Evolutionary conservation across 352 stramenopile genomes (phyloP), one percentile per base, ranked within the genome.

Genomic region (Thraustotheca clavata): DNA sequence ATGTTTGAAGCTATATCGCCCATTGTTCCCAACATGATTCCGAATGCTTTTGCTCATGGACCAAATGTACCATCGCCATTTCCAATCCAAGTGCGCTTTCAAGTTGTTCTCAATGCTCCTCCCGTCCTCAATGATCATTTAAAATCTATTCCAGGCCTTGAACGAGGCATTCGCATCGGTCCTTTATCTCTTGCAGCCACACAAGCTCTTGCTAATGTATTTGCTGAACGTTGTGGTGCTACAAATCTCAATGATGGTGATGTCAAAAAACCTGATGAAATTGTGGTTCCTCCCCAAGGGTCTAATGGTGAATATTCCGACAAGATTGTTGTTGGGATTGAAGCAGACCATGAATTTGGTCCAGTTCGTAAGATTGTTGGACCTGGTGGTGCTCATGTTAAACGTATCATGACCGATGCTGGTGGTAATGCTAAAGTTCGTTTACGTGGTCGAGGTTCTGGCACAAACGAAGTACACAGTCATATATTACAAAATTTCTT

Each of bases 331-430:
- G 83, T 95, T 18, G 86, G 83, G 0, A 93, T 95, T n/a, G 86
- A 95, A 35, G 83, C 87, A 14, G 86, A 95, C 47, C 86, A 68
- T 52, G 86, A 93, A 29, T 95, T 95, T 69, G 78, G 80, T 9
- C 83, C 92, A 33, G 91, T 83, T 22, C 82, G 83, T 0, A 81
- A 83, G 29, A 90, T 95, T 55, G 91, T 95, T 50, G 86, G 86
- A 4, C 83, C 80, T 18, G 75, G 72, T 0, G 86, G 83, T 4
- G 84, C 80, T 4, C 79, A 95, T 55, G 90, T 95, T 79, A 93
- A 95, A 68, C 86, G 86, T 16, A 95, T 95, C 61, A 91, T 81
- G 41, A 67, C 85, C 16, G 86, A 95, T 40, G 79, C 86, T 1
- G 76, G 83, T 26, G 83, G 83, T 0, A 86, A 86, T 46, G 83